These are phyloP conservation scores for Eucalyptus melliodora DNA, from an alignment of 345 rosid species.

Conservation along the genomic window DNA sequence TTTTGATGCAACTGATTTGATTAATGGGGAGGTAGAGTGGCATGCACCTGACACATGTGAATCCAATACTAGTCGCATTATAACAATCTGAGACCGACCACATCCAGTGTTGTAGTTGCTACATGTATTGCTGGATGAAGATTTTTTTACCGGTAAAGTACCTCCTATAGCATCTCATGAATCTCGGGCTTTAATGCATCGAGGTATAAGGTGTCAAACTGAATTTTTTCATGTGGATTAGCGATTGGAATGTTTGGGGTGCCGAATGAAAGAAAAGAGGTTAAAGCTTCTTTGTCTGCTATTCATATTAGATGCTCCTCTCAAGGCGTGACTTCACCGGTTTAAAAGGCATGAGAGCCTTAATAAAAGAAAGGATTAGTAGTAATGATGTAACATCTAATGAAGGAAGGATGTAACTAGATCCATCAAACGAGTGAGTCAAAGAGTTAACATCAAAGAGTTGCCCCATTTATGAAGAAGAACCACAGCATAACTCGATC, in stretches of 20 bases:
- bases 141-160: not conserved
- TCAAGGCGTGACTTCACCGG: not conserved
- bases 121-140: not conserved
- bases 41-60: not conserved
- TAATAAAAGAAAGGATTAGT: not conserved
- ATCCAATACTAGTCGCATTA: too few species aligned
- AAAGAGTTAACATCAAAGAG: not conserved
- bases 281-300: not conserved
- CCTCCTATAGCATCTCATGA: not conserved
- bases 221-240: not conserved
- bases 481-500: rapidly evolving
- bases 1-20: not conserved
- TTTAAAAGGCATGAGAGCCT: not conserved
- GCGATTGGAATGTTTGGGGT: not conserved
- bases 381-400: not conserved
- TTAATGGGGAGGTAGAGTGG: not conserved
- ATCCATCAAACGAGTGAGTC: rapidly evolving
- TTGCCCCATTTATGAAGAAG: not conserved
- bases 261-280: not conserved
- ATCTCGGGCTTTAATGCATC: not conserved
- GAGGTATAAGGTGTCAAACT: not conserved
- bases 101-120: not conserved
- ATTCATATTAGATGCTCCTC: not conserved
- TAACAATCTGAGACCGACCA: too few species aligned
- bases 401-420: too few species aligned